A percentile compares a stretch with the other conserved stretches of the same genome.
phyloP scores from a whole-genome alignment of 1,139 yeast species.

The Debaryomycetaceae sp. region DNA sequence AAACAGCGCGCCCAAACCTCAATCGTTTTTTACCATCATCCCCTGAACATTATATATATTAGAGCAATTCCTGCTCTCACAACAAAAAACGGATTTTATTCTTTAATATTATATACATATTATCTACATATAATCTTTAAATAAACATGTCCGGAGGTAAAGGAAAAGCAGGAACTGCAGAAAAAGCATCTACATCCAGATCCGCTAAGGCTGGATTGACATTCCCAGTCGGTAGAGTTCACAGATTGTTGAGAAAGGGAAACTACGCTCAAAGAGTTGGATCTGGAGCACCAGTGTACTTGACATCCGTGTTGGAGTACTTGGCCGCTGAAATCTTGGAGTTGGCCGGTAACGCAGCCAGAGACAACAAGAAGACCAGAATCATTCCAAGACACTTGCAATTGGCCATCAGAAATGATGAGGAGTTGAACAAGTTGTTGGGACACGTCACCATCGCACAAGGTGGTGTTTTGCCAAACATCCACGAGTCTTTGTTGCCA shows the following conservation, averaged over 20 bases:
- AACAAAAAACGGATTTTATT: neutral
- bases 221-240: slow-evolving; percentile 57
- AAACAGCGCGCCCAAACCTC: no score
- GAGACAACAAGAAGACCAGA: slow-evolving; percentile 58
- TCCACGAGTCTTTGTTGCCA: slow-evolving; percentile 93
- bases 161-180: slow-evolving; percentile 53
- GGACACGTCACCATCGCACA: slow-evolving; percentile 96
- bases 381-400: slow-evolving; percentile 53
- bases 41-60: neutral
- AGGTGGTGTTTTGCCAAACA: slow-evolving; percentile 98
- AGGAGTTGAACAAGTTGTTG: slow-evolving; percentile 54
- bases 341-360: slow-evolving; percentile 57
- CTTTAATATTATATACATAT: neutral
- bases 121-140: slow-evolving; percentile 7
- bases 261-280: slow-evolving; percentile 57
- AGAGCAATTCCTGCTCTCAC: neutral
- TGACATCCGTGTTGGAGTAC: slow-evolving; percentile 51
- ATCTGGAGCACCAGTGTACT: slow-evolving; percentile 55
- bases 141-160: slow-evolving; percentile 49
- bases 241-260: slow-evolving; percentile 54
- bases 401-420: slow-evolving; percentile 55
- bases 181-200: slow-evolving; percentile 53
- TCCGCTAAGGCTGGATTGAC: slow-evolving; percentile 54
- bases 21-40: no score
- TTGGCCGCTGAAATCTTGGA: slow-evolving; percentile 55